Percentiles rank a stretch among this genome's conserved stretches.
Evolutionary conservation across 176 grass and related monocot species (phyloP).

Genomic region (Cenchrus purpureus): DNA sequence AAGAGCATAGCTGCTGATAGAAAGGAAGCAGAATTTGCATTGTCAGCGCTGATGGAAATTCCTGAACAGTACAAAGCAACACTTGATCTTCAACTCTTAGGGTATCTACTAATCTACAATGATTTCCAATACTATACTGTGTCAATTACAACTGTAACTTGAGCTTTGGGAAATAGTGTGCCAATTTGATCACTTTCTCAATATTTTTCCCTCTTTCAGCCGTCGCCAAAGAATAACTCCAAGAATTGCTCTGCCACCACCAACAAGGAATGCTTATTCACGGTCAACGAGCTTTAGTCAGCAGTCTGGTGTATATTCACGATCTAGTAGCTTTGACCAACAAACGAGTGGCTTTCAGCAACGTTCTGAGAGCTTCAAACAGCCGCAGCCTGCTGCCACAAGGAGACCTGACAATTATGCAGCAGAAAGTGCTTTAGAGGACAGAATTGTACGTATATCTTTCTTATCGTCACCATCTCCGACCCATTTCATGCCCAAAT

Average conservation of each 20-base stretch:
- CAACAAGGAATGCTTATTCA: slow-evolving; percentile 63
- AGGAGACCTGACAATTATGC: slow-evolving; percentile 45
- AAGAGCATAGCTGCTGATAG: slow-evolving; percentile 77
- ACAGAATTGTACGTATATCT: slow-evolving; percentile 59
- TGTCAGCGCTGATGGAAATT: slow-evolving; percentile 96
- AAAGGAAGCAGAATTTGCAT: slow-evolving; percentile 92
- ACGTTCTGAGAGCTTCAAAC: slow-evolving; percentile 49
- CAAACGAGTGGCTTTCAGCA: slow-evolving; percentile 51
- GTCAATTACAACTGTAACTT: background rate
- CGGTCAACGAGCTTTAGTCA: slow-evolving; percentile 74
- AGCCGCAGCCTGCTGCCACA: slow-evolving; percentile 47
- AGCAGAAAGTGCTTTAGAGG: slow-evolving; percentile 66
- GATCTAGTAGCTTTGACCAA: slow-evolving; percentile 72
- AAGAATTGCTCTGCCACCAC: slow-evolving; percentile 73
- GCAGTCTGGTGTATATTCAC: slow-evolving; percentile 67
- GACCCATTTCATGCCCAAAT: background rate
- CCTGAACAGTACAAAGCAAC: slow-evolving; percentile 95
- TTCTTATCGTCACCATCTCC: background rate
- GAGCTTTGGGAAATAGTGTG: background rate
- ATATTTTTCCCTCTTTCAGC: slow-evolving; percentile 51
- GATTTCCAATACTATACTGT: background rate
- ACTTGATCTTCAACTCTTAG: slow-evolving; percentile 90
- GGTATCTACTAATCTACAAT: slow-evolving; percentile 47
- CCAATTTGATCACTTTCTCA: slow-evolving; percentile 38
- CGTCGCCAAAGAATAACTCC: slow-evolving; percentile 66